These are phyloP conservation scores for Styphnolobium japonicum DNA, from an alignment of 306 rosid species.

Conservation along the genomic window DNA sequence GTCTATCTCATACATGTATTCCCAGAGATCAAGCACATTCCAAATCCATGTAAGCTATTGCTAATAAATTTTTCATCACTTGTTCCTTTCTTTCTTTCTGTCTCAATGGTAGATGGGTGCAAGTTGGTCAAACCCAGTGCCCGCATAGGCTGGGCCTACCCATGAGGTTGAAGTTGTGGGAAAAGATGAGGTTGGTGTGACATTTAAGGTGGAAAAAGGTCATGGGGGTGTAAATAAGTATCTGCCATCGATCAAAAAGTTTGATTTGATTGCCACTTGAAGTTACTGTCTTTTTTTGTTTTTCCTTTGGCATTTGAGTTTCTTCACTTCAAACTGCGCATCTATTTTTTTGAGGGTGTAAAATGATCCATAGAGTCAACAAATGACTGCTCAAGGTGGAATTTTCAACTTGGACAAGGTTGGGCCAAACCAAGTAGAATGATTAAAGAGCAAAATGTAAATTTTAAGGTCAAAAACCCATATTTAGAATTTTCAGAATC, in stretches of 20 bases:
- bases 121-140: neutral
- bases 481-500: neutral
- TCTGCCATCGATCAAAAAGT: neutral
- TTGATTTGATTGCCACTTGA: neutral
- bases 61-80: neutral
- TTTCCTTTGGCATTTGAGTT: neutral
- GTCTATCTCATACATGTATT: conserved; percentile 68
- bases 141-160: neutral
- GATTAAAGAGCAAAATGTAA: neutral
- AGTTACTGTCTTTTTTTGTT: neutral
- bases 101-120: neutral
- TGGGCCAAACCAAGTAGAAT: neutral
- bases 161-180: neutral
- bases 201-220: neutral
- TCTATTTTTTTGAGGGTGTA: neutral
- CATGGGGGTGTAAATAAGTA: neutral
- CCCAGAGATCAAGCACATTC: conserved; percentile 57
- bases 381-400: neutral
- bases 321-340: neutral
- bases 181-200: neutral
- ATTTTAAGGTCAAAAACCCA: neutral
- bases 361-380: conserved; percentile 20
- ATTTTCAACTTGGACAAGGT: neutral
- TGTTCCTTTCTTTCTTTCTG: neutral
- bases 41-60: conserved; percentile 58